phyloP scores from a whole-genome alignment of 441 rosid species.

The Syzygium syzygioides region DNA sequence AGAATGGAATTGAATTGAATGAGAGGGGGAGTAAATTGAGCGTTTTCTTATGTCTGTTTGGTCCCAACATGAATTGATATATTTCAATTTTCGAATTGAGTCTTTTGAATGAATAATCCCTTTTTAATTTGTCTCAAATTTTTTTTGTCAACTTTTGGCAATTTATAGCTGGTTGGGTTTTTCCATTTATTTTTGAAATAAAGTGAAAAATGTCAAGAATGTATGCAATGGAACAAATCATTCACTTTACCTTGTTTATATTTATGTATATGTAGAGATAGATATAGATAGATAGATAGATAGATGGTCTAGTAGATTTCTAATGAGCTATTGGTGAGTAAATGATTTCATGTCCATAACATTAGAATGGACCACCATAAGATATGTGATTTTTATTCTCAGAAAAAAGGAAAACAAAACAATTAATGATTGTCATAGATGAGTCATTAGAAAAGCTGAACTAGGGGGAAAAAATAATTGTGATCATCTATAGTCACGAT shows the following conservation, averaged over 20 bases:
- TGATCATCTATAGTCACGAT: background rate
- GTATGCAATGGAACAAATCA: background rate
- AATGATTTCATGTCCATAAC: background rate
- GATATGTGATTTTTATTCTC: background rate
- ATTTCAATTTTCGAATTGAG: too few relatives aligned
- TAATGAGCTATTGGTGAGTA: background rate
- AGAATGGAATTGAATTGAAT: background rate
- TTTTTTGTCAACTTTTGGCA: background rate
- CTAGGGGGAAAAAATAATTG: background rate
- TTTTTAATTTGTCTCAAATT: background rate
- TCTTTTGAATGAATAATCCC: background rate
- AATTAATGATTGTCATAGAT: background rate
- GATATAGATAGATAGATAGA: background rate
- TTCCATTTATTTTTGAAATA: background rate
- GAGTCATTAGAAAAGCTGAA: background rate
- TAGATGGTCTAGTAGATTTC: background rate
- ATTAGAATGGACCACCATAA: background rate
- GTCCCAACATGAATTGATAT: background rate
- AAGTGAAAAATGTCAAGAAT: background rate
- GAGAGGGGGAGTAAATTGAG: background rate
- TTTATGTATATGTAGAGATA: background rate
- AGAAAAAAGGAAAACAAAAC: background rate
- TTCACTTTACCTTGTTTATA: background rate
- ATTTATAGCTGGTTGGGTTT: background rate
- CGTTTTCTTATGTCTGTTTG: background rate